Evolutionary conservation across 768 basidiomycete species (phyloP), one percentile per base, ranked within the genome.

Genomic region (Arthromyces matolae): DNA sequence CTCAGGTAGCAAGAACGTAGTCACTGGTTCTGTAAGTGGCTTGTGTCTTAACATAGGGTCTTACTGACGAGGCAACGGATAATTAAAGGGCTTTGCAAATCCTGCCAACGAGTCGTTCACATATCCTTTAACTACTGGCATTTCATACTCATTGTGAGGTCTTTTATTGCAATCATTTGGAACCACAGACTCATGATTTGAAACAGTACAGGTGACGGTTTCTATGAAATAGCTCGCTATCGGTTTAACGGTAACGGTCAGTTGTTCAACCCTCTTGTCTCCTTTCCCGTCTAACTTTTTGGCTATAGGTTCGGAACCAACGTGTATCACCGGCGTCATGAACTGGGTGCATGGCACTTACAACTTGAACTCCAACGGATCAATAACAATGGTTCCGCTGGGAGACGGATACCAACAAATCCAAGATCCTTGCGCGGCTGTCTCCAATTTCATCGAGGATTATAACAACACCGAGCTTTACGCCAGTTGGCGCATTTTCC

Each of bases 381-480:
- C 92, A 8, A 79, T 98, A 50, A 64, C 78, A 32, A 69, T 92
- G 59, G 68, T 61, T 3, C 89, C 93, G 1, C 78, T 92, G 53
- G 79, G 75, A 14, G 95, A 99, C 63, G 95, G 95, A 13, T 89
- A 81, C 68, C 92, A 96, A 64, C 94, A 95, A 73, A 78, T 97
- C 32, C 93, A 99, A 72, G 87, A 94, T 55, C 86, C 93, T 0
- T 99, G 95, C 60, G 87, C 86, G 1, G 89, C 93, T 8, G 72
- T 78, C 8, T 92, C 93, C 23, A 91, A 93, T 64, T 86, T 94
- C 62, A 80, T 97, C 59, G 83, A 93, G 59, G 63, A 71, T 37
- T 97, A 93, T 78, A 87, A 90, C 69, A 62, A 77, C 52, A 86
- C 83, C 10, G 89, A 91, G 60, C 63, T 80, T 41, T 85, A 81